Evolutionary conservation across 805 yeast species (phyloP), one percentile per base, ranked within the genome.

Genomic region (Pichia californica): DNA sequence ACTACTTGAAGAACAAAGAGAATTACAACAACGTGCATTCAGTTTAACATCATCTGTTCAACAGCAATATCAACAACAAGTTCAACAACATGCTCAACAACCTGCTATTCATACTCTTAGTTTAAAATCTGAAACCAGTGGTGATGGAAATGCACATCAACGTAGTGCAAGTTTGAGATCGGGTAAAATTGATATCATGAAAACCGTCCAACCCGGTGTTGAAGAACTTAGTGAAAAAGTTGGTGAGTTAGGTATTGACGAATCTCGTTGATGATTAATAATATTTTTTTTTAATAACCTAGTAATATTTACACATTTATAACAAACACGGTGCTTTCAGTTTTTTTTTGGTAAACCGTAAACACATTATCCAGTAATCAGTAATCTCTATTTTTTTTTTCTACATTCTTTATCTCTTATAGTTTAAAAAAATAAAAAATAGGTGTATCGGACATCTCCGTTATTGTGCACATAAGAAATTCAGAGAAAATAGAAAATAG

Each of bases 181-280:
- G 10, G 36, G 36, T 16, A 33, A 33, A 20, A 10, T 33, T 1
- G 36, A 33, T 18, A 30, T 23, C 18, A 38, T 25, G 23, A 9
- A 35, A 14, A 20, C 34, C 19, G 26, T 25, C 15, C 15, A 16
- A 27, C 23, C 31, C 11, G 39, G 33, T 31, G 56, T 51, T 37
- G 53, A 48, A 31, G 42, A 26, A 34, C 21, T 43, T 7, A 44
- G 43, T 33, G 54, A 53, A 23, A 51, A 57, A 40, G 55, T 52
- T 27, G 62, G 51, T 21, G 57, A 55, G 27, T 19, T 55, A 8
- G 46, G 51, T 21, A 42, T 56, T 14, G 46, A 49, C 14, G 44
- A 43, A 31, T 13, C 29, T 20, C 35, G 14, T 13, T 36, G 18
- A 23, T 28, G 14, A 8, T 31, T 15, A 31, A 31, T 14, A 31